Evolutionary conservation across 345 rosid genomes (phyloP).

Genomic region (Erodium maritimum): DNA sequence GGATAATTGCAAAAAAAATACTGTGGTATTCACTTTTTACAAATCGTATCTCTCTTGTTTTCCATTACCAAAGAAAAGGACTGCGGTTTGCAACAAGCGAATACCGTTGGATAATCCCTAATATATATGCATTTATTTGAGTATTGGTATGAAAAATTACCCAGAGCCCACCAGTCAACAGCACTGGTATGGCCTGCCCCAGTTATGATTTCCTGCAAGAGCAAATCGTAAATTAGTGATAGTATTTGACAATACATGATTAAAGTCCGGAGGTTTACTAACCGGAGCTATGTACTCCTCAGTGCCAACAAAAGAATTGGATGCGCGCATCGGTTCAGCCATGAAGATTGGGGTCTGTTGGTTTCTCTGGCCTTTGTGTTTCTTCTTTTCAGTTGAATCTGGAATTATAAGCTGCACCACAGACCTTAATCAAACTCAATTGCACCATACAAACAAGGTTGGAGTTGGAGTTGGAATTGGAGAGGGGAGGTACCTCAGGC

Average conservation of each 20-base stretch:
- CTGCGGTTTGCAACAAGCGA: too few relatives aligned
- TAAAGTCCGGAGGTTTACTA: constrained; percentile 9
- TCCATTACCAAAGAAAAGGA: too few relatives aligned
- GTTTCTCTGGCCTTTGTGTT: constrained; percentile 25
- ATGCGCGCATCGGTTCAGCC: constrained; percentile 96
- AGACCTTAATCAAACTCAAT: background rate
- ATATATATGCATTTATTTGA: background rate
- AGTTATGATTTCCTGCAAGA: constrained; percentile 67
- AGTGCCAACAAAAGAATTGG: constrained; percentile 94
- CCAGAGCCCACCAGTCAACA: constrained; percentile 99
- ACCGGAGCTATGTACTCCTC: constrained; percentile 99
- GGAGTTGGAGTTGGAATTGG: background rate
- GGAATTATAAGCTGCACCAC: constrained; percentile 58
- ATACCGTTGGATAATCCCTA: too few relatives aligned
- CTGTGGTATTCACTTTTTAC: too few relatives aligned
- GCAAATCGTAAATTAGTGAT: too few relatives aligned
- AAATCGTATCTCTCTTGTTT: too few relatives aligned
- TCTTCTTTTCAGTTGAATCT: constrained; percentile 42
- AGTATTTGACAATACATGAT: too few relatives aligned
- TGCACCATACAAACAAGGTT: background rate
- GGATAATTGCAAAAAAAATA: too few relatives aligned
- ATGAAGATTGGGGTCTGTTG: constrained; percentile 47
- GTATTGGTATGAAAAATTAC: constrained; percentile 21
- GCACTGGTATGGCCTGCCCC: constrained; percentile 95
- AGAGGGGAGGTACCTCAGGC: constrained; percentile 51